These are phyloP conservation scores for Candida schatavii DNA, from an alignment of 805 yeast species.

Conservation along the genomic window DNA sequence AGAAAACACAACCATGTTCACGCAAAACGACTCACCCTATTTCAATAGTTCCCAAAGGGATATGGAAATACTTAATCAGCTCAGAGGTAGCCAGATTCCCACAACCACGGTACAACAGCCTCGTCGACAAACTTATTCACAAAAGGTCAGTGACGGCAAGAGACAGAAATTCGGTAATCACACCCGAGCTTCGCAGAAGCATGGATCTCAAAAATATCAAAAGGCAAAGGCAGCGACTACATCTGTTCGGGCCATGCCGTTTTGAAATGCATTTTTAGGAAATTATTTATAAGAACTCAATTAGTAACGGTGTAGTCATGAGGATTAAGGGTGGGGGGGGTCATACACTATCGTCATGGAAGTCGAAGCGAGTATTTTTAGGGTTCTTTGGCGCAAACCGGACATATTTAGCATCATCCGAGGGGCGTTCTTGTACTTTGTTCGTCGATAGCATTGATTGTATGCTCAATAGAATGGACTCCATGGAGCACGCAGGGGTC, in stretches of 20 bases:
- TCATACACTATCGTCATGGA: conserved; percentile 56
- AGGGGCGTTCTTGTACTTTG: conserved; percentile 47
- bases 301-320: no score
- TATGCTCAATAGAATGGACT: conserved; percentile 50
- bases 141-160: background rate
- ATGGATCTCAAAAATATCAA: background rate
- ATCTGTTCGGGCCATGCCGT: background rate
- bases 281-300: no score
- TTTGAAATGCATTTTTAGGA: no score
- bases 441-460: conserved; percentile 65
- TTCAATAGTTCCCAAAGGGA: conserved; percentile 3
- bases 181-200: no score
- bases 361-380: conserved; percentile 43
- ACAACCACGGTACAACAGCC: no score
- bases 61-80: conserved; percentile 1
- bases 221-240: background rate
- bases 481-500: conserved; percentile 61
- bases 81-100: background rate
- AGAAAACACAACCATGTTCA: background rate
- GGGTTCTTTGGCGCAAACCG: conserved; percentile 59
- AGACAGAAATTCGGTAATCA: no score
- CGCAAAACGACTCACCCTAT: conserved; percentile 6
- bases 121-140: conserved; percentile 1
- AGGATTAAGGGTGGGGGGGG: background rate
- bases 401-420: conserved; percentile 52